Base-by-base conservation (phyloP, 768 basidiomycete genomes). In the Termitomyces bulborhizus region DNA sequence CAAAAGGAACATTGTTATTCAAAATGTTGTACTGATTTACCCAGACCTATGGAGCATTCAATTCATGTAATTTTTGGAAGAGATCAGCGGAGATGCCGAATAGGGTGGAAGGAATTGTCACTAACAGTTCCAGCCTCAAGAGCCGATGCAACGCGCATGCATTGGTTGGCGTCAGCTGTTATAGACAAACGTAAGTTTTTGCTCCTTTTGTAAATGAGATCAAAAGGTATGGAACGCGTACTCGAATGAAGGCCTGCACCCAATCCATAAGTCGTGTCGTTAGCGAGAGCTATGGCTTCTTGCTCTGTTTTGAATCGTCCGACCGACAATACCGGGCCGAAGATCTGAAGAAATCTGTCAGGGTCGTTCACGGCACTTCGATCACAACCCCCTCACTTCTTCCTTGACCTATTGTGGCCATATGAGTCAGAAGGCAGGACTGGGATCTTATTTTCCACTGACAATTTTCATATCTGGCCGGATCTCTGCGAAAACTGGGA, bases 221-320 rank as follows among this genome's bases (percentile, higher is more conserved):
- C 21, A 26, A 27, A 24, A 27, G 21, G n/a, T 13, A 55, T 41
- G 24, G 39, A 44, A 48, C 51, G 71, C 82, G 59, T 68, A 89
- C 90, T 88, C 39, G 84, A 94, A 71, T 95, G 93, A 48, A 98
- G 75, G 8, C 90, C 96, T 13, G 94, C 93, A 8, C 92, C 94
- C 36, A 98, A 80, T 36, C 96, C 96, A 68, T 96, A 98, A 47
- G 76, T 81, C 6, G 93, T 92, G 65, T 88, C 83, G 70, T 98
- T 98, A 34, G 94, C 95, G 15, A 93, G 71, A 41, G 74, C 65
- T 60, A 98, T 83, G 3, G 85, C 93, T 66, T 97, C 92, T 55
- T 88, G 86, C 69, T 97, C 95, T 6, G 88, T 86, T 60, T 80
- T 82, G 74, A 98, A 98, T 60, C 76, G 83, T 42, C 85, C 86